Evolutionary conservation across 495 filamentous ascomycete species (phyloP), one percentile per base, ranked within the genome.

Genomic region (Trichocladium antarcticum): DNA sequence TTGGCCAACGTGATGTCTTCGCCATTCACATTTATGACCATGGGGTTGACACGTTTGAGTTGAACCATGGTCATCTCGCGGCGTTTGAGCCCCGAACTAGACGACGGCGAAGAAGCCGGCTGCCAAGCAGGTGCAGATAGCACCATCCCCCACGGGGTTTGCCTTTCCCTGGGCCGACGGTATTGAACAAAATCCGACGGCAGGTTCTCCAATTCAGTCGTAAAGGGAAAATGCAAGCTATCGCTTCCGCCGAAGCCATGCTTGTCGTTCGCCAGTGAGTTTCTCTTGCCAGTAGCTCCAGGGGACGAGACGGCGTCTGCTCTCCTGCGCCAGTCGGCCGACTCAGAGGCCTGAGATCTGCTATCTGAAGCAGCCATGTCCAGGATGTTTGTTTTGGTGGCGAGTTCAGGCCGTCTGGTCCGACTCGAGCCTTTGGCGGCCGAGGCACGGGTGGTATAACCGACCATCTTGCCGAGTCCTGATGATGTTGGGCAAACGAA

Each of bases 281-380:
- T 24, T 12, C 22, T 20, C 38, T 35, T 37, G 17, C 15, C 14
- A 10, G 22, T 20, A 0, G 16, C 11, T 10, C 32, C 39, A 10
- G 44, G 37, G 15, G 51, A 47, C 6, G 58, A 53, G 10, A 28
- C 19, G 21, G 41, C 48, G 1, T 35, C 29, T 3, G 55, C 49
- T 20, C 43, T 49, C 43, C 47, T 65, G 11, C 62, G 56, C 62
- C 62, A 65, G 51, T 65, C 60, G 12, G 47, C 21, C 4, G 62
- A 58, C 12, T 53, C 49, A 7, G 60, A 51, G 14, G 53, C 56
- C 34, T 54, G 52, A n/a, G 54, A 57, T 24, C 45, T 59, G 34
- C 22, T 34, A 14, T 51, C 42, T 17, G 48, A 55, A 8, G 19
- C 2, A 5, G 29, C 17, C 9, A 24, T 12, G 15, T 57, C 61